These are phyloP conservation scores for Aethionema arabicum DNA, from an alignment of 345 rosid species.

Conservation along the genomic window DNA sequence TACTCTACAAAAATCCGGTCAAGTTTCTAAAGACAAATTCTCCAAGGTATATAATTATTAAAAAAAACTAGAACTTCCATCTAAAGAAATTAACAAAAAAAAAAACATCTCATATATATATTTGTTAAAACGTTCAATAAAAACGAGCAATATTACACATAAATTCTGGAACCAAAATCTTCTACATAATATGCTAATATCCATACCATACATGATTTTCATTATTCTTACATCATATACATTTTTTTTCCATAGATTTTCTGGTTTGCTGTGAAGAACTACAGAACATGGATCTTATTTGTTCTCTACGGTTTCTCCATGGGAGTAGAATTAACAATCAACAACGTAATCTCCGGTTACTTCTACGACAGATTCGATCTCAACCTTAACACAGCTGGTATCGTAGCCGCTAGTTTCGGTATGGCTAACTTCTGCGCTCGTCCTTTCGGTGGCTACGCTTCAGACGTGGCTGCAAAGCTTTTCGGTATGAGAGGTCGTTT, in stretches of 20 bases:
- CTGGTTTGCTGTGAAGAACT: constrained; percentile 65
- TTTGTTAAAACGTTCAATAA: no score
- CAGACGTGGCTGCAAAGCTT: constrained; percentile 55
- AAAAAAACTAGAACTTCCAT: no score
- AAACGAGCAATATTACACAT: no score
- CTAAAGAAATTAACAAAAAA: not conserved
- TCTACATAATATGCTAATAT: not conserved
- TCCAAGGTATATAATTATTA: constrained; percentile 49
- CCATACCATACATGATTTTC: not conserved
- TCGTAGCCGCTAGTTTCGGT: constrained; percentile 76
- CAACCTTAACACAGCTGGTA: constrained; percentile 69
- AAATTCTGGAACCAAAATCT: no score
- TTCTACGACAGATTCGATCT: constrained; percentile 72
- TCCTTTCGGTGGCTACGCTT: constrained; percentile 73
- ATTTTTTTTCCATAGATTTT: constrained; percentile 42
- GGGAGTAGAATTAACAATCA: constrained; percentile 69
- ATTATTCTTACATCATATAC: not conserved
- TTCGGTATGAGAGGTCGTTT: constrained; percentile 87
- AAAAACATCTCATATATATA: no score
- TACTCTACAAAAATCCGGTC: constrained; percentile 67
- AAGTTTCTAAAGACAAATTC: constrained; percentile 68
- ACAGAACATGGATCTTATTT: constrained; percentile 75
- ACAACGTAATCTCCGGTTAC: constrained; percentile 66
- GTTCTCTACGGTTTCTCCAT: constrained; percentile 70
- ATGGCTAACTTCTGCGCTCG: constrained; percentile 80